Conservation (phyloP, 2,329 filamentous ascomycete species). For the Pseudogymnoascus sp. region DNA sequence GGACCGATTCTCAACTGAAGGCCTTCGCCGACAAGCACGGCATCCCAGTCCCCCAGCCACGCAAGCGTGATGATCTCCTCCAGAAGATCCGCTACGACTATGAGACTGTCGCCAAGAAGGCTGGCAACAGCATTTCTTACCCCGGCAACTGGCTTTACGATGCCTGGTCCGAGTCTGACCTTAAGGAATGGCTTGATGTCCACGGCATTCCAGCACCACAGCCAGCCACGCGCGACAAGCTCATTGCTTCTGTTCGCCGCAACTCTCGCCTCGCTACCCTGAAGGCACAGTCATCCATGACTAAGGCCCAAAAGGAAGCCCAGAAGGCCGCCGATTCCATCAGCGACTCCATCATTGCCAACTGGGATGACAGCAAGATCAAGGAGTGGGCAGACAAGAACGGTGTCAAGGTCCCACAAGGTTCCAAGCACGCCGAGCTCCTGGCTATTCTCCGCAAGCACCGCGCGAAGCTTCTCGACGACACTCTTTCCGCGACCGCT, state of each 20-base stretch:
- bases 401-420: slow-evolving; percentile 80
- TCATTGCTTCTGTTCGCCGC: slow-evolving; percentile 82
- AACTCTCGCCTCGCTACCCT: slow-evolving; percentile 76
- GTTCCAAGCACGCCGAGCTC: slow-evolving; percentile 82
- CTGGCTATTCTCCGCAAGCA: slow-evolving; percentile 84
- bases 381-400: slow-evolving; percentile 94
- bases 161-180: slow-evolving; percentile 80
- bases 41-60: slow-evolving; percentile 78
- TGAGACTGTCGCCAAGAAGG: slow-evolving; percentile 64
- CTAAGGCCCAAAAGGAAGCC: slow-evolving; percentile 55
- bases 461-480: slow-evolving; percentile 61
- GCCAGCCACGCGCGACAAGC: slow-evolving; percentile 72
- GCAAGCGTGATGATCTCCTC: slow-evolving; percentile 73
- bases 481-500: slow-evolving; percentile 50
- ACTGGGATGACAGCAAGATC: slow-evolving; percentile 82
- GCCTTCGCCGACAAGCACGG: slow-evolving; percentile 81
- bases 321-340: slow-evolving; percentile 65
- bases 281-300: slow-evolving; percentile 52
- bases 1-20: slow-evolving; percentile 90
- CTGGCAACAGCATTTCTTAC: slow-evolving; percentile 71
- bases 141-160: slow-evolving; percentile 93
- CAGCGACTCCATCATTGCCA: slow-evolving; percentile 75
- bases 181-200: slow-evolving; percentile 89
- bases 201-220: slow-evolving; percentile 82
- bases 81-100: slow-evolving; percentile 73